Evolutionary conservation across 1,284 basidiomycete genomes (phyloP).

Genomic region (Macrocystidia cucumis): DNA sequence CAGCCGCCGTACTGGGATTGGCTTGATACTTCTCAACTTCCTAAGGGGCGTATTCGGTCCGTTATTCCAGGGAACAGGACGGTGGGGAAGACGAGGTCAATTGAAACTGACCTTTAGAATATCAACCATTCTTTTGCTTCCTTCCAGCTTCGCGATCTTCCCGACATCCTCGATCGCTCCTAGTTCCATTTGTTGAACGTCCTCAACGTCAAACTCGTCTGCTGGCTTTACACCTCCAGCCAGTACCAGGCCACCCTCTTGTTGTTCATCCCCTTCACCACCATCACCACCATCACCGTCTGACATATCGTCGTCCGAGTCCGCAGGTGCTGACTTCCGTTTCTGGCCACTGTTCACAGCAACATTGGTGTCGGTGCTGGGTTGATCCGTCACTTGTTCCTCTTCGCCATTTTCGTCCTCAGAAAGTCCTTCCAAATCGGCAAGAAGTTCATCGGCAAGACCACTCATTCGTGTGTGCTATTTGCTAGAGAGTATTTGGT

Average conservation of each 20-base stretch:
- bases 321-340: slow-evolving; percentile 46
- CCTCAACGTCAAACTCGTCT: slow-evolving; percentile 88
- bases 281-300: slow-evolving; percentile 31
- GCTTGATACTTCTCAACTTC: slow-evolving; percentile 84
- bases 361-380: slow-evolving; percentile 18
- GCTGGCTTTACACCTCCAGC: slow-evolving; percentile 89
- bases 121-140: slow-evolving; percentile 79
- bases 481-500: too few species aligned
- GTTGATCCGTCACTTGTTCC: slow-evolving; percentile 33
- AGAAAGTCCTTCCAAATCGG: slow-evolving; percentile 77
- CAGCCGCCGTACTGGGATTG: slow-evolving; percentile 70
- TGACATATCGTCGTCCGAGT: slow-evolving; percentile 40
- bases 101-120: slow-evolving; percentile 60
- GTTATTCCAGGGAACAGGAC: background rate
- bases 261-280: slow-evolving; percentile 31
- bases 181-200: slow-evolving; percentile 90
- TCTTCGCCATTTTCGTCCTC: slow-evolving; percentile 55
- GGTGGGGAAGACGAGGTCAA: slow-evolving; percentile 1
- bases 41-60: slow-evolving; percentile 28
- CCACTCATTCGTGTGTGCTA: slow-evolving; percentile 40
- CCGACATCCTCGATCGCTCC: slow-evolving; percentile 75
- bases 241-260: slow-evolving; percentile 62
- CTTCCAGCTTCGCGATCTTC: slow-evolving; percentile 85
- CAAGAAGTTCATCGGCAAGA: slow-evolving; percentile 83
- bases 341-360: slow-evolving; percentile 33